Evolutionary conservation across 2,329 filamentous ascomycete species (phyloP).

Genomic region (Didymella glomerata): DNA sequence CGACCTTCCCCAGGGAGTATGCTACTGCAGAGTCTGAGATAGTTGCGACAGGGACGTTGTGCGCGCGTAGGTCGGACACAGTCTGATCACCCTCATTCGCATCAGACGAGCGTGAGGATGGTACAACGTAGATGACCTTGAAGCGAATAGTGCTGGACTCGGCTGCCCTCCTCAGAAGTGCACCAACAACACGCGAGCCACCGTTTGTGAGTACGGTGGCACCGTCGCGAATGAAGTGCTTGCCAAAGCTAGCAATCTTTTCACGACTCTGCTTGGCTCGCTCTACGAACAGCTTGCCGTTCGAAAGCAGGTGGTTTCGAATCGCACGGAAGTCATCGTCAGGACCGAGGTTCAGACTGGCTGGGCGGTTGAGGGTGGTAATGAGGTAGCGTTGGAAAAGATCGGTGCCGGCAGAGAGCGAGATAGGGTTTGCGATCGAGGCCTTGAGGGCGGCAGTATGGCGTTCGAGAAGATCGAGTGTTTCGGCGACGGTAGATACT

Average conservation of each 20-base stretch:
- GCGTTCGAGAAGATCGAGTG: constrained; percentile 81
- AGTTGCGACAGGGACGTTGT: constrained; percentile 82
- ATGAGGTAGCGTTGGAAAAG: constrained; percentile 95
- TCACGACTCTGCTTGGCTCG: constrained; percentile 85
- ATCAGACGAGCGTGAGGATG: constrained; percentile 47
- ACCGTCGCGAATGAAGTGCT: constrained; percentile 79
- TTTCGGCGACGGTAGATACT: constrained; percentile 90
- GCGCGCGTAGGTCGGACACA: constrained; percentile 74
- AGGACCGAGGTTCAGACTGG: constrained; percentile 54
- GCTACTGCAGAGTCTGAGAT: constrained; percentile 80
- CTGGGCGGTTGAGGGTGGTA: constrained; percentile 68
- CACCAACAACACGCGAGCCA: constrained; percentile 82
- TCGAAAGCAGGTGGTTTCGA: constrained; percentile 81
- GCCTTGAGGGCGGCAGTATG: constrained; percentile 81
- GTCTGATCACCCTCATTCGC: constrained; percentile 70
- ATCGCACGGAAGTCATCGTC: constrained; percentile 81
- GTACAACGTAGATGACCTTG: constrained; percentile 76
- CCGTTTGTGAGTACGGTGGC: constrained; percentile 89
- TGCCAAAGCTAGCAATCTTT: constrained; percentile 81
- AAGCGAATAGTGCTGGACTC: constrained; percentile 74
- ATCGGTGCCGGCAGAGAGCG: constrained; percentile 91
- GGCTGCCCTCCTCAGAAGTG: constrained; percentile 76
- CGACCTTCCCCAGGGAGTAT: constrained; percentile 78
- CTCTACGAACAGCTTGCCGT: constrained; percentile 85
- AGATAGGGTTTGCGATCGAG: constrained; percentile 86